phyloP scores from a whole-genome alignment of 164 flowering plant species.

The Dillenia suffruticosa region DNA sequence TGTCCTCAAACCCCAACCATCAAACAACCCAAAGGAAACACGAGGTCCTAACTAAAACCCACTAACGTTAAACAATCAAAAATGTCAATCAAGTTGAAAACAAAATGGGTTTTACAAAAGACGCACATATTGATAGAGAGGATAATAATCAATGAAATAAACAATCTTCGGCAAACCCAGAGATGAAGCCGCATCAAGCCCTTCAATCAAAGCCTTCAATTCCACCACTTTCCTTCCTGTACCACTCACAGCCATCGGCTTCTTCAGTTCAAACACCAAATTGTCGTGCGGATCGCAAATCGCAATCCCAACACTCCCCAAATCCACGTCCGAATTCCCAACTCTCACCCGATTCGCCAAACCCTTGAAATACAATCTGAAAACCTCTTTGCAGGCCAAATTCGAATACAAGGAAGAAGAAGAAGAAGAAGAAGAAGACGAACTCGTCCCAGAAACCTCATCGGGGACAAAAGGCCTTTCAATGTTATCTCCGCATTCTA shows the following conservation, averaged over 20 bases:
- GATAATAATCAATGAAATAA: slow-evolving; percentile 36
- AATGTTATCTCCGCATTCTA: slow-evolving; percentile 33
- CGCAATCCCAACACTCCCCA: slow-evolving; percentile 53
- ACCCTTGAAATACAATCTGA: slow-evolving; percentile 68
- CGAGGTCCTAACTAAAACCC: not conserved
- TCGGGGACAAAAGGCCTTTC: slow-evolving; percentile 49
- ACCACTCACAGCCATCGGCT: slow-evolving; percentile 27
- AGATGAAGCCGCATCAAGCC: slow-evolving; percentile 45
- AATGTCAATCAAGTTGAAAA: not conserved
- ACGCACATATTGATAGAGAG: slow-evolving; percentile 60
- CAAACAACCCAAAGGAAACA: too few relatives aligned
- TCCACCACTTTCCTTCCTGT: slow-evolving; percentile 29
- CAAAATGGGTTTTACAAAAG: not conserved
- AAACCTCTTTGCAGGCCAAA: slow-evolving; percentile 3
- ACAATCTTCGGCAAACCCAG: slow-evolving; percentile 47
- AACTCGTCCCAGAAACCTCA: slow-evolving; percentile 1
- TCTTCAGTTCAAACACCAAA: slow-evolving; percentile 43
- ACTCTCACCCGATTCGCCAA: slow-evolving; percentile 44
- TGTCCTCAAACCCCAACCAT: too few relatives aligned
- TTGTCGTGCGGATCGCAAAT: slow-evolving; percentile 53
- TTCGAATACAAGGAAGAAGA: not conserved
- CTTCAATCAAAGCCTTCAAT: slow-evolving; percentile 60
- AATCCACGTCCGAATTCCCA: slow-evolving; percentile 1
- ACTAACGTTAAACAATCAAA: not conserved
- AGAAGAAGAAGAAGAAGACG: not conserved